Evolutionary conservation across 2,329 filamentous ascomycete genomes (phyloP), one percentile per base, ranked within the genome.

Genomic region (Penicillium palitans): DNA sequence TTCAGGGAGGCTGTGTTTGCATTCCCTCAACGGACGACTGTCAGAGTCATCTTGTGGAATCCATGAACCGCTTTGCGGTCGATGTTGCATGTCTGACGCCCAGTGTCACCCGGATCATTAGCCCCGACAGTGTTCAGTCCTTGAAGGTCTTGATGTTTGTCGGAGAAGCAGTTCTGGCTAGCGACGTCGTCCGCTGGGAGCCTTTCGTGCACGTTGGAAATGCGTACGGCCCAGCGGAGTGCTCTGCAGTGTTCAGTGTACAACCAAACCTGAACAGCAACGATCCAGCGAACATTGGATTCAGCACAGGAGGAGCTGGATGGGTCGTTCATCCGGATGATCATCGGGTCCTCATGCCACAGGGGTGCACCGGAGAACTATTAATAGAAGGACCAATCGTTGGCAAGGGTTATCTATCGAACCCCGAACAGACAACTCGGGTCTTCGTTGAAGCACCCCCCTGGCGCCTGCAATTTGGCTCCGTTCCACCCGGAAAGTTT

Each of bases 191-290:
- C 2, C 72, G 70, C 5, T 78, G 76, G 76, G 69, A 69, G 9
- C 64, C 69, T 21, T 64, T 66, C 10, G 67, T 77, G 9, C 69
- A 67, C 15, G 68, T 78, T 17, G 59, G 71, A 15, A 78, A 76
- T 57, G 72, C 70, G 3, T 78, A 79, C 60, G 77, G 77, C 2
- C 75, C 75, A 0, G 72, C 72, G 0, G 75, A 78, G 44, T 75
- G 71, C 54, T 72, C 70, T 15, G 71, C 69, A 4, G 62, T 74
- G 6, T 63, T 60, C 40, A 60, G 59, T 45, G 67, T 74, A 5
- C 72, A 73, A 9, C 71, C 70, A n/a, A 42, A 45, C 15, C 42
- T 60, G 2, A 12, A 45, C 21, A 9, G 6, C 17, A 5, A 39
- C 2, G 54, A 57, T 15, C 39, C 54, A 13, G 8, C 47, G 3